Evolutionary conservation across 1,139 yeast genomes (phyloP).

Genomic region (Lodderomyces metapsilosis): DNA sequence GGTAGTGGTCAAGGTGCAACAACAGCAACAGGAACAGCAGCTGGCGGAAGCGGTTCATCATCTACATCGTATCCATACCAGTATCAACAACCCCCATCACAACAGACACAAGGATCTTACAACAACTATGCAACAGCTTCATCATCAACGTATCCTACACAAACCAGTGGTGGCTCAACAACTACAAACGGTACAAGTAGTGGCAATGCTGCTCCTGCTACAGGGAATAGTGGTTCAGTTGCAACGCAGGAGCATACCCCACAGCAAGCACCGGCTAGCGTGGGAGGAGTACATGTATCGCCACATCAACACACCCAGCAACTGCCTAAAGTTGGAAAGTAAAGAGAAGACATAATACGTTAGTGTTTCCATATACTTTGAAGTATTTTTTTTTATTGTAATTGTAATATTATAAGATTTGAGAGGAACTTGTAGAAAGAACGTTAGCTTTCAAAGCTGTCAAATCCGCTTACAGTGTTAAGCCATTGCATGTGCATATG

Average conservation of each 20-base stretch:
- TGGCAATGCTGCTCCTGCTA: neutral
- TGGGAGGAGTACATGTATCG: neutral
- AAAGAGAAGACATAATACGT: neutral
- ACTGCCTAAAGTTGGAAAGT: constrained; percentile 2
- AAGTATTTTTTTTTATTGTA: neutral
- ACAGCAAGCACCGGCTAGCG: constrained; percentile 2
- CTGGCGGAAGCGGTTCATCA: neutral
- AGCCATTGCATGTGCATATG: neutral
- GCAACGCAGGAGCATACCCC: constrained; percentile 6
- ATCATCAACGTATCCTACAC: neutral
- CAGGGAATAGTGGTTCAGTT: neutral
- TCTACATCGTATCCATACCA: constrained; percentile 6
- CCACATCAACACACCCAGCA: constrained; percentile 1
- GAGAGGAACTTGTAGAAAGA: neutral
- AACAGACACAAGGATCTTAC: constrained; percentile 3
- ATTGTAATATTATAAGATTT: constrained; percentile 1
- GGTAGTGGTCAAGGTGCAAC: neutral
- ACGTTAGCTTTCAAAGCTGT: neutral
- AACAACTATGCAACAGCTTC: constrained; percentile 1
- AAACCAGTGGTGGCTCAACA: neutral
- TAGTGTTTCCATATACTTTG: constrained; percentile 1
- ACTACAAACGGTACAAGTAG: neutral
- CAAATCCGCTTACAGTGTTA: neutral
- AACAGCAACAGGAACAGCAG: too few species aligned
- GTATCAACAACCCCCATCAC: constrained; percentile 4